phyloP scores from a whole-genome alignment of 768 basidiomycete species.

The Tulasnella sp. region DNA sequence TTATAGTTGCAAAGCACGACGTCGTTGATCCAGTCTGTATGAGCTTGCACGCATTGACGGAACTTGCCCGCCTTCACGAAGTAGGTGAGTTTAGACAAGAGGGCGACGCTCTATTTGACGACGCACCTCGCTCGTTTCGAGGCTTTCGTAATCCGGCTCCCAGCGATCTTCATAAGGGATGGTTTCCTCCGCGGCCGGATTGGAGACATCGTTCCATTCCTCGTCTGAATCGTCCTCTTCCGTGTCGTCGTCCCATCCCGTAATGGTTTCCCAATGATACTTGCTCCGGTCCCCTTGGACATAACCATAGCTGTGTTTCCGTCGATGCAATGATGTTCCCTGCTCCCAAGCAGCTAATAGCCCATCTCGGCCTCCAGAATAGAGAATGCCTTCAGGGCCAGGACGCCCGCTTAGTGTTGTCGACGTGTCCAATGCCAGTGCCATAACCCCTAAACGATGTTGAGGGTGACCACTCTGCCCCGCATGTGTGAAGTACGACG shows the following conservation, averaged over 20 bases:
- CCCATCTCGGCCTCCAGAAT: slow-evolving; percentile 86
- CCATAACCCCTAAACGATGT: slow-evolving; percentile 81
- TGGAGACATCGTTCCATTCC: slow-evolving; percentile 31
- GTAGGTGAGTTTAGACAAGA: not conserved
- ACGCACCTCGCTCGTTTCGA: slow-evolving; percentile 6
- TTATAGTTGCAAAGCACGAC: slow-evolving; percentile 86
- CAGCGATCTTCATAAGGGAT: slow-evolving; percentile 70
- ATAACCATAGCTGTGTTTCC: slow-evolving; percentile 36
- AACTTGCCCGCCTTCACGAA: slow-evolving; percentile 50
- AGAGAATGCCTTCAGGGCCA: slow-evolving; percentile 79
- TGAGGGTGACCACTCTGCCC: slow-evolving; percentile 52
- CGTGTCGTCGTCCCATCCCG: slow-evolving; percentile 68
- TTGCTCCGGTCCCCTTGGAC: slow-evolving; percentile 34
- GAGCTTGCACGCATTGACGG: slow-evolving; percentile 82
- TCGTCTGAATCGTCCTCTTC: slow-evolving; percentile 57
- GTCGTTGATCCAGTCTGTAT: slow-evolving; percentile 97
- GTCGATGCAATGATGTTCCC: slow-evolving; percentile 55
- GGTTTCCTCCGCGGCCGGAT: slow-evolving; percentile 28
- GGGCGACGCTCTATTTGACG: not conserved
- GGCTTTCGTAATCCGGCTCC: slow-evolving; percentile 57
- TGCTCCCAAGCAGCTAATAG: slow-evolving; percentile 86
- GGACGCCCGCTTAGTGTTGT: slow-evolving; percentile 65
- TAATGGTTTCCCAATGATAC: slow-evolving; percentile 66
- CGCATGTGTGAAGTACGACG: slow-evolving; percentile 14
- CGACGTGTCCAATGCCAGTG: slow-evolving; percentile 81